Base-by-base conservation (phyloP, 2,329 filamentous ascomycete genomes). In the Alternaria angustiovoidea region DNA sequence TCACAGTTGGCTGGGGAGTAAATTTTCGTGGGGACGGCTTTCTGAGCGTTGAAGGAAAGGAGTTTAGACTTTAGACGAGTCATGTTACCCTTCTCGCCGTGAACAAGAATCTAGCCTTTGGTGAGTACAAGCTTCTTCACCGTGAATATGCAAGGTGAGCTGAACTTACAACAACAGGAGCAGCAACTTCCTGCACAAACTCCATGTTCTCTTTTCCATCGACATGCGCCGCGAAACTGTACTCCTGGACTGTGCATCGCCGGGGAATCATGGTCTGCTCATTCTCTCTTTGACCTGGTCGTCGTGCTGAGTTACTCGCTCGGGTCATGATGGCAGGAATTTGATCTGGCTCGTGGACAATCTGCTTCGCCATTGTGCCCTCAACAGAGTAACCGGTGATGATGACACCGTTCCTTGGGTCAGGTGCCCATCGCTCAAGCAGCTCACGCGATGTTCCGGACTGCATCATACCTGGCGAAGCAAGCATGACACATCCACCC, bases 361-460 rank as follows among this genome's bases (percentile, higher is more conserved):
- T 92, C 71, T 95, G 89, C 79, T 97, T 94, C 4, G 93, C 95
- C 94, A 99, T 98, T 0, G 95, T 99, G 6, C 95, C 95, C 79
- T 99, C 95, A 7, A 99, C 94, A 62, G 93, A 97, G 81, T 99
- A 99, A 75, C 95, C 95, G 0, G 95, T 99, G 78, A 99, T 97
- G 70, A 99, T 91, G 43, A 99, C 93, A n/a, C 94, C 95, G 74
- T 99, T 99, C 78, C 95, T 94, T 64, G 95, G 91, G 79, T 92
- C 96, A 0, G 95, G 95, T 1, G 94, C 94, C 95, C 95, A 99
- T 70, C 94, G 84, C 81, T 99, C 95, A 5, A 99, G 86, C 9
- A 99, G 83, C 76, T 97, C 93, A 76, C 95, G 86, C 72, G 93
- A 97, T 18, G 97, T 94, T 51, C 95, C 95, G 58, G 94, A 98